Percentiles rank a stretch among this genome's conserved stretches.
These are phyloP conservation scores for Tetrahymena thermophila DNA, from an alignment of 73 alveolate genomes.

Conservation along the genomic window DNA sequence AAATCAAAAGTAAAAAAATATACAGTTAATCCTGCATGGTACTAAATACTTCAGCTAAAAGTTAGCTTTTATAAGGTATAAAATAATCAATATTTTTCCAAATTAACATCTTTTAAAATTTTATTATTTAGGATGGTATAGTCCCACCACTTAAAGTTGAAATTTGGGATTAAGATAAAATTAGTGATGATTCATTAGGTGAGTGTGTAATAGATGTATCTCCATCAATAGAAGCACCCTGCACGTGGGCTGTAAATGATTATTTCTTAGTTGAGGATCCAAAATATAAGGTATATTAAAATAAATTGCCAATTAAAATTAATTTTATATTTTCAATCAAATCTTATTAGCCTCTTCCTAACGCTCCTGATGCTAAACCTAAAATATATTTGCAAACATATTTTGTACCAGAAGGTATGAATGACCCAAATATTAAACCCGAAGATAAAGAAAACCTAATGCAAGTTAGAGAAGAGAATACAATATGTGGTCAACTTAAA, in stretches of 20 bases:
- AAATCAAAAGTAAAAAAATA: slow-evolving; percentile 5
- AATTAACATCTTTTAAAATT: background rate
- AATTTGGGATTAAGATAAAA: slow-evolving; percentile 20
- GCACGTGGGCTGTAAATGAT: slow-evolving; percentile 39
- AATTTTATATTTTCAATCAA: too few species aligned
- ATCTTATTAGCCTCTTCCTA: background rate
- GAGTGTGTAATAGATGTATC: slow-evolving; percentile 4
- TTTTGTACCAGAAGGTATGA: slow-evolving; percentile 35
- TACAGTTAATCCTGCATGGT: slow-evolving; percentile 41
- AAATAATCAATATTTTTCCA: background rate
- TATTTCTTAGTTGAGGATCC: slow-evolving; percentile 24
- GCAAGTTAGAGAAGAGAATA: slow-evolving; percentile 11
- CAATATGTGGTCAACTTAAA: background rate
- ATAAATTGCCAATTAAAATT: too few species aligned
- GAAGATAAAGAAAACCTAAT: slow-evolving; percentile 12
- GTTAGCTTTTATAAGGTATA: background rate
- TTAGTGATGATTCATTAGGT: slow-evolving; percentile 32
- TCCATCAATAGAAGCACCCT: slow-evolving; percentile 11
- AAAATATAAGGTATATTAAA: background rate
- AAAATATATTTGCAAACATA: slow-evolving; percentile 4
- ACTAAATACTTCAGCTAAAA: background rate
- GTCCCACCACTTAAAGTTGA: slow-evolving; percentile 17
- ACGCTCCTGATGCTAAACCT: background rate
- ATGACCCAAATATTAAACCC: slow-evolving; percentile 31
- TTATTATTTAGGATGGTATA: background rate